Base-by-base conservation (phyloP, 257 asterid species). In the Rehmannia glutinosa region DNA sequence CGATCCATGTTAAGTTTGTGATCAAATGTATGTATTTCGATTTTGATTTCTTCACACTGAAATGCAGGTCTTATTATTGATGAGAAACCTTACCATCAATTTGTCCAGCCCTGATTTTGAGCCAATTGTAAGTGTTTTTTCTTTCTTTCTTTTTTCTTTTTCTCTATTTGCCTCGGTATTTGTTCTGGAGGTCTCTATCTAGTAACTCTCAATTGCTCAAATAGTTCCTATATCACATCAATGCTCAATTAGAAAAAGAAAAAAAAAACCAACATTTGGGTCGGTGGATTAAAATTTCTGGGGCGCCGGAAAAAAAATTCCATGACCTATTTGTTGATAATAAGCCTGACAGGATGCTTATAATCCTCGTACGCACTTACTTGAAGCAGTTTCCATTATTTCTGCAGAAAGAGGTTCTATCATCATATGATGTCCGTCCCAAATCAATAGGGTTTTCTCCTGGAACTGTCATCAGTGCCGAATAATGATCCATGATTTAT, bases 51-150 rank as follows among this genome's bases (percentile, higher is more conserved):
- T 41, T 55, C 11, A 60, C 20, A 61, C 49, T 59, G 76, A 69
- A 54, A 71, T 84, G 90, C 92, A 92, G 98, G 98, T 87, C 72
- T 67, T 89, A 76, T 66, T 92, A 82, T 77, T 92, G 90, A 87
- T 90, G 94, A 84, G 80, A 66, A 92, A 92, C 75, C 98, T 92
- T 62, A 83, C 90, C 65, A 63, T 86, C 80, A 92, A 92, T 83
- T 81, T 92, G 80, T 77, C 97, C 50, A 86, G 76, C 76, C 98
- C 97, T 33, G 95, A 87, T 66, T 90, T 84, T 71, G 95, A 87
- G 78, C 84, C 96, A 65, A 73, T 87, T 54, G 97, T 92, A 76
- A 87, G 97, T 81, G 69, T 47, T 21, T 46, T 73, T n/a, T n/a
- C n/a, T n/a, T n/a, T n/a, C n/a, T n/a, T n/a, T n/a, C n/a, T n/a